Conservation (phyloP, 805 yeast genomes). For the Alloascoidea africana region DNA sequence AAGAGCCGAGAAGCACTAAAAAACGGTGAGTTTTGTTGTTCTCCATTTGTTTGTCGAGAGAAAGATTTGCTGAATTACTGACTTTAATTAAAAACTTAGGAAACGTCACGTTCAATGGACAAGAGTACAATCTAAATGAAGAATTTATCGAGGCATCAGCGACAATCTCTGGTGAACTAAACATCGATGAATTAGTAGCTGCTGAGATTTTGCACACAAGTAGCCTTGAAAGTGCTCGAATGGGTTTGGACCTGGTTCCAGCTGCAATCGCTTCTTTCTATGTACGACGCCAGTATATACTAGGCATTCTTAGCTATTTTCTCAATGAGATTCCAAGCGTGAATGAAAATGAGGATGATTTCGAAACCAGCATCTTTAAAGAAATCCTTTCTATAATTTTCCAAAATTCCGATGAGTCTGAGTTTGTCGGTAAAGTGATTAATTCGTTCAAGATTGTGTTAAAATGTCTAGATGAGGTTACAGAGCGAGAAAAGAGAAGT, state of each 20-base stretch:
- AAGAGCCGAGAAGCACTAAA: slow-evolving; percentile 16
- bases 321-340: slow-evolving; percentile 11
- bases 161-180: slow-evolving; percentile 43
- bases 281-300: slow-evolving; percentile 54
- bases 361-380: slow-evolving; percentile 8
- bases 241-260: slow-evolving; percentile 16
- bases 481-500: slow-evolving; percentile 31
- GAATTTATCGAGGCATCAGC: slow-evolving; percentile 48
- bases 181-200: slow-evolving; percentile 62
- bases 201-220: slow-evolving; percentile 54
- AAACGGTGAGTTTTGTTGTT: slow-evolving; percentile 9
- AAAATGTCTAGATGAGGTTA: slow-evolving; percentile 33
- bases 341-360: slow-evolving; percentile 10
- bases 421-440: slow-evolving; percentile 28
- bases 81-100: slow-evolving; percentile 12
- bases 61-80: too few species aligned
- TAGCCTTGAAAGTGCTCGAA: slow-evolving; percentile 19
- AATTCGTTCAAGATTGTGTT: slow-evolving; percentile 46
- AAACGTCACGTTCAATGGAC: slow-evolving; percentile 33
- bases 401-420: slow-evolving; percentile 5
- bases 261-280: slow-evolving; percentile 53
- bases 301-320: slow-evolving; percentile 42
- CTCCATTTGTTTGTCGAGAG: not conserved
- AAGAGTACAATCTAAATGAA: slow-evolving; percentile 43
- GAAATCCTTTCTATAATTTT: slow-evolving; percentile 6